Evolutionary conservation across 2,329 filamentous ascomycete species (phyloP), one percentile per base, ranked within the genome.

Genomic region (Botrytis byssoidea): DNA sequence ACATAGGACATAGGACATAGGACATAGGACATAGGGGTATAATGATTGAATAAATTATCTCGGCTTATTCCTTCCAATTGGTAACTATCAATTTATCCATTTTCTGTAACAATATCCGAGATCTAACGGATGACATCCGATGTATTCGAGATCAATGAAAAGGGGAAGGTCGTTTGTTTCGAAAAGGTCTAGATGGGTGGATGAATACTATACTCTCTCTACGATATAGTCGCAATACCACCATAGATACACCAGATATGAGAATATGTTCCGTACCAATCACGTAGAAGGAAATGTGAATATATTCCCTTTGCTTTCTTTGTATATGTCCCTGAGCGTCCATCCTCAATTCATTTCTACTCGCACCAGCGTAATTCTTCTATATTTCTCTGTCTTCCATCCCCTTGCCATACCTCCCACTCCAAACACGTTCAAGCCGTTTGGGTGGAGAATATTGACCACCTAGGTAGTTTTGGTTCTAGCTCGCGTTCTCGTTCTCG

Each of bases 101-200:
- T 63, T 25, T 40, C 59, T 5, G 22, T 10, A 42, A 1, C 37
- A n/a, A 40, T 42, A 64, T 42, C 59, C 35, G 35, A 25, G 4
- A 40, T 40, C 59, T 60, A 25, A 60, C 20, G 20, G 37, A 25
- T 25, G 4, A 40, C 40, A 61, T 18, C 22, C 12, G 35, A 61
- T 18, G 3, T 25, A 16, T 9, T 42, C 61, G n/a, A n/a, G 51
- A 29, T 44, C 61, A 20, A 29, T 42, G 16, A 7, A 64, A 64
- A 64, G 61, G 37, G n/a, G 61, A 42, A 42, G 60, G 61, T 42
- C 25, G 25, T 63, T 63, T 63, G 37, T 18, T 63, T 16, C 12
- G 60, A 12, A 64, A 64, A 44, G 61, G 37, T 64, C 61, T 64
- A 64, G 61, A 64, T 44, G 59, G 12, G 9, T 61, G 25, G n/a